phyloP scores from a whole-genome alignment of 129 eudicot species.

The Pittosporum tobira region DNA sequence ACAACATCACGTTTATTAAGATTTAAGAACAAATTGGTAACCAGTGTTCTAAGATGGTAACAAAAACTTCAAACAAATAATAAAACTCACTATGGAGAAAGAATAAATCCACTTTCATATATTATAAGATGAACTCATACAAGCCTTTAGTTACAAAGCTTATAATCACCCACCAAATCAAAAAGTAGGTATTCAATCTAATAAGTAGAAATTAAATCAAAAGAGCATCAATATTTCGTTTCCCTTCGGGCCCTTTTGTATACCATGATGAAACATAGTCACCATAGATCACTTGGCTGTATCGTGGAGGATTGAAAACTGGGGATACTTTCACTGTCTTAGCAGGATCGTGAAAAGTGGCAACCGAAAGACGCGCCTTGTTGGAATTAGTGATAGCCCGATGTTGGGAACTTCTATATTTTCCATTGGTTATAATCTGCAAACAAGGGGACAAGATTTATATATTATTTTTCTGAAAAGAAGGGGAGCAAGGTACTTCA shows the following conservation, averaged over 20 bases:
- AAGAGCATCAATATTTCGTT: constrained; percentile 76
- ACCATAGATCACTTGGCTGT: constrained; percentile 59
- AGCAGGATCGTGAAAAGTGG: constrained; percentile 94
- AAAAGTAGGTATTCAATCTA: no score
- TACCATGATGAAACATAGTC: constrained; percentile 90
- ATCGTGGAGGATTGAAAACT: constrained; percentile 51
- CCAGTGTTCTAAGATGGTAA: no score
- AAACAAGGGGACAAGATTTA: constrained; percentile 13
- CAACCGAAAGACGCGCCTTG: constrained; percentile 72
- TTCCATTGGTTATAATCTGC: constrained; percentile 84
- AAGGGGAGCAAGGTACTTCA: not conserved
- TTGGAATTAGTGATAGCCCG: constrained; percentile 73
- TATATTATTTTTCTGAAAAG: no score
- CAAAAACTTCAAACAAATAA: no score
- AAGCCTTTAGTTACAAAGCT: no score
- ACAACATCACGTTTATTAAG: no score
- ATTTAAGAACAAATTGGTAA: no score
- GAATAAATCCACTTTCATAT: no score
- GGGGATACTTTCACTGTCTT: constrained; percentile 55
- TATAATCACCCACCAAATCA: no score
- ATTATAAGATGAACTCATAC: no score
- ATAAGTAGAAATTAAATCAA: constrained; percentile 6
- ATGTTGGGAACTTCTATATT: constrained; percentile 66
- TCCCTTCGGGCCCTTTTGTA: constrained; percentile 98
- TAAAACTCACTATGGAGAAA: no score